Conservation (phyloP, 2,329 filamentous ascomycete species). For the Emergomyces pasteurianus region DNA sequence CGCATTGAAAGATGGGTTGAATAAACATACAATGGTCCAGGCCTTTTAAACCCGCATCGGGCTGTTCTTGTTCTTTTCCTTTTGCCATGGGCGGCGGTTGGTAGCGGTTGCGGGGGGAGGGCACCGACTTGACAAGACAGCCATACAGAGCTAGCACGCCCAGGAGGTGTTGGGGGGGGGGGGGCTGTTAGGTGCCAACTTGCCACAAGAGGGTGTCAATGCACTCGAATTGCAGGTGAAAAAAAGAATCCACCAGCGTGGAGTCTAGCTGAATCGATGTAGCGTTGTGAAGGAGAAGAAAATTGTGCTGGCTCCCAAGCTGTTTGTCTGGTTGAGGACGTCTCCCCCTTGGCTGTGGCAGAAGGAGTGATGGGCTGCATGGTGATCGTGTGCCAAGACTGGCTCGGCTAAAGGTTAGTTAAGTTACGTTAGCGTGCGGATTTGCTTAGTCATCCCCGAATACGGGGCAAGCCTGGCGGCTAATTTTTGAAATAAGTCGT, state of each 20-base stretch:
- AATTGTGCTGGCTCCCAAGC: no score
- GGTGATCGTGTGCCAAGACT: not conserved
- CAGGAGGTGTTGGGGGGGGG: not conserved
- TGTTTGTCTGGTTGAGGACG: no score
- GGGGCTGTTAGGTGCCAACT: not conserved
- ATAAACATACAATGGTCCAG: conserved; percentile 55
- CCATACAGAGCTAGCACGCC: conserved; percentile 1
- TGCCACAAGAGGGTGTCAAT: not conserved
- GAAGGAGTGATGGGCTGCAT: no score
- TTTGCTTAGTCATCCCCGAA: no score
- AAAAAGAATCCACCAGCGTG: not conserved
- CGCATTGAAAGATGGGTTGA: not conserved
- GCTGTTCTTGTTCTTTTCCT: conserved; percentile 26
- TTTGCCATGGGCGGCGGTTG: conserved; percentile 25
- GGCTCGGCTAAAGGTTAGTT: no score
- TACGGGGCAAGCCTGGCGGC: no score
- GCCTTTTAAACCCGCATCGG: conserved; percentile 61
- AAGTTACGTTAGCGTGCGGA: no score
- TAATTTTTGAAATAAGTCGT: no score
- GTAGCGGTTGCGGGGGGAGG: conserved; percentile 3
- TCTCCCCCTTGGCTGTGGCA: no score
- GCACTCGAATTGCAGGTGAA: not conserved
- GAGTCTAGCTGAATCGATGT: not conserved
- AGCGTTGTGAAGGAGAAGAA: not conserved
- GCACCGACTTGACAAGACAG: not conserved